Percentiles rank a stretch among this genome's conserved stretches.
phyloP scores from a whole-genome alignment of 345 rosid genomes.

The Mangifera indica region DNA sequence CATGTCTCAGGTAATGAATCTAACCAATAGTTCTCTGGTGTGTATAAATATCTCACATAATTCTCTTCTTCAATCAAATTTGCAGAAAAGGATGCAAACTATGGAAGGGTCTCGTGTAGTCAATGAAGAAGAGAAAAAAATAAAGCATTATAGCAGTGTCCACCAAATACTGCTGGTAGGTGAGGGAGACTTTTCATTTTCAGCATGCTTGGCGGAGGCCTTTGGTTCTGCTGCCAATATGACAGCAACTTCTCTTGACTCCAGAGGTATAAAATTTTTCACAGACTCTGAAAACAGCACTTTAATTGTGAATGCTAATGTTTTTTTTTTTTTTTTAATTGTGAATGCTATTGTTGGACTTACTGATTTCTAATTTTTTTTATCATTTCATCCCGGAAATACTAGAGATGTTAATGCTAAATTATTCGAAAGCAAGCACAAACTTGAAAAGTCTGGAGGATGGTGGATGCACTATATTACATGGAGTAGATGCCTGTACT shows the following conservation, averaged over 20 bases:
- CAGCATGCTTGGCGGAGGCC: slow-evolving; percentile 43
- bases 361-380: not conserved
- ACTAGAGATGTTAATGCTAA: not conserved
- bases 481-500: slow-evolving; percentile 27
- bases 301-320: no score
- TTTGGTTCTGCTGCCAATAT: slow-evolving; percentile 51
- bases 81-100: not conserved
- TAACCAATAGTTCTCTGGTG: no score
- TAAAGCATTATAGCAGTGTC: slow-evolving; percentile 34
- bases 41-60: no score
- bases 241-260: slow-evolving; percentile 50
- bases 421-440: slow-evolving; percentile 16
- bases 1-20: no score
- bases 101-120: not conserved
- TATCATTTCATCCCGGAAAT: not conserved
- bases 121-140: slow-evolving; percentile 24
- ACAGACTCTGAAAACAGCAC: no score
- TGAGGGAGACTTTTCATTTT: slow-evolving; percentile 61
- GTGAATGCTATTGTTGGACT: not conserved
- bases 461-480: slow-evolving; percentile 28
- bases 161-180: slow-evolving; percentile 52
- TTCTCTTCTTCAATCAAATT: no score
- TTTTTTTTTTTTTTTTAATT: no score
- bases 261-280: slow-evolving; percentile 20
- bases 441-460: slow-evolving; percentile 23